phyloP scores from a whole-genome alignment of 1,284 basidiomycete genomes.

The Papiliotrema flavescens region DNA sequence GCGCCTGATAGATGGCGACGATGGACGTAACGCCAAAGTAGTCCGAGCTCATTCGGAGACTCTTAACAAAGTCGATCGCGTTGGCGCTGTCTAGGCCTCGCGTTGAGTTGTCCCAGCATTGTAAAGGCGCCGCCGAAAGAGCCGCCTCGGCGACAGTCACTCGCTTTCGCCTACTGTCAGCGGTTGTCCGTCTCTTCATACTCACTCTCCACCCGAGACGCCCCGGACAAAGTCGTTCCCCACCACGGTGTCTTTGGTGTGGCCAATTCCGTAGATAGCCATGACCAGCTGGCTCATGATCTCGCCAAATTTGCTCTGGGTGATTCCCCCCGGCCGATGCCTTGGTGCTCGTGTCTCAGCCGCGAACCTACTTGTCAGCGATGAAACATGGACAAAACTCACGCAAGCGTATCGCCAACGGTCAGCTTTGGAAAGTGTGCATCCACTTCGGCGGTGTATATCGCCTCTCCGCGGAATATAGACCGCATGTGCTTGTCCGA shows the following conservation, averaged over 20 bases:
- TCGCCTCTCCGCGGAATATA: conserved; percentile 50
- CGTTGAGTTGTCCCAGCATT: conserved; percentile 54
- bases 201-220: conserved; percentile 53
- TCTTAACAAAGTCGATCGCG: conserved; percentile 56
- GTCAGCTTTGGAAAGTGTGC: conserved; percentile 56
- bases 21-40: conserved; percentile 43
- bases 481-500: conserved; percentile 44
- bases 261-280: conserved; percentile 54
- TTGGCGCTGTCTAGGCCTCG: conserved; percentile 58
- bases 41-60: conserved; percentile 52
- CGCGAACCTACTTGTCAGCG: conserved; percentile 22
- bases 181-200: not conserved
- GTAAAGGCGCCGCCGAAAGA: conserved; percentile 42
- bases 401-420: conserved; percentile 50
- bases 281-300: conserved; percentile 52
- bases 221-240: conserved; percentile 52
- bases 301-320: conserved; percentile 45
- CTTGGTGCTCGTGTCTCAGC: conserved; percentile 44
- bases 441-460: conserved; percentile 52
- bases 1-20: conserved; percentile 53
- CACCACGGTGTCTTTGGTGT: conserved; percentile 53
- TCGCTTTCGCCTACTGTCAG: conserved; percentile 49
- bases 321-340: conserved; percentile 49
- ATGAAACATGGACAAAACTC: conserved; percentile 25
- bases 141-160: conserved; percentile 54